Evolutionary conservation across 1,284 basidiomycete species (phyloP).

Genomic region (Cutaneotrichosporon cutaneum): DNA sequence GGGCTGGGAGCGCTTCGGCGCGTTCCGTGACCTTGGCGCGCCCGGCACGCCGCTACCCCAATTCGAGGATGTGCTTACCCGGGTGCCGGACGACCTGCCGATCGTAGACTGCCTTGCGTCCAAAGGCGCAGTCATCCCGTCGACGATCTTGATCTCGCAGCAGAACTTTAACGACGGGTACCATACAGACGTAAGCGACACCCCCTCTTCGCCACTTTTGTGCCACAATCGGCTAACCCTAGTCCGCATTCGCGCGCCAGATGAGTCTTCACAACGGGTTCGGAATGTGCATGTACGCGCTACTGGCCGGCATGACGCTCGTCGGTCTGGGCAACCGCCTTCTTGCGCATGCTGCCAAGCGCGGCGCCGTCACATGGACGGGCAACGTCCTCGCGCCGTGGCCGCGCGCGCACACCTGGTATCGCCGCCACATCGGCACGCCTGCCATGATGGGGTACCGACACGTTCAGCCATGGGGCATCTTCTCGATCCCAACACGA

Average conservation of each 20-base stretch:
- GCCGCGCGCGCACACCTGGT: slow-evolving; percentile 17
- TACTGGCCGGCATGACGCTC: slow-evolving; percentile 22
- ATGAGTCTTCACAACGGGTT: slow-evolving; percentile 30
- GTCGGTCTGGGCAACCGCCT: slow-evolving; percentile 26
- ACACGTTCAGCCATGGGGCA: slow-evolving; percentile 31
- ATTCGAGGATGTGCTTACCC: background rate
- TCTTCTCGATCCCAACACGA: slow-evolving; percentile 33
- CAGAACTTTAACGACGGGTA: slow-evolving; percentile 13
- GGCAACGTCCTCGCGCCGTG: slow-evolving; percentile 5
- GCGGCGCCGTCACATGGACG: background rate
- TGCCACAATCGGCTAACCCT: too few relatives aligned
- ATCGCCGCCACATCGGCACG: slow-evolving; percentile 23
- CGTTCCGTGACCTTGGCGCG: background rate
- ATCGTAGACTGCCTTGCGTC: slow-evolving; percentile 8
- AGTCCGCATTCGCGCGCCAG: slow-evolving; percentile 3
- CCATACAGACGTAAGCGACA: background rate
- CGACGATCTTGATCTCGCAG: background rate
- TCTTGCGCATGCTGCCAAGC: background rate
- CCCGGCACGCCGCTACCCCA: background rate
- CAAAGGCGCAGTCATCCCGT: background rate
- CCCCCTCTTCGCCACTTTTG: too few relatives aligned
- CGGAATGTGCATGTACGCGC: slow-evolving; percentile 29
- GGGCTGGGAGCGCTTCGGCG: slow-evolving; percentile 13
- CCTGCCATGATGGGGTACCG: slow-evolving; percentile 32
- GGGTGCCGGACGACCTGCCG: background rate